These are phyloP conservation scores for Chenopodium berlandieri DNA, from an alignment of 148 eudicot genomes.

Conservation along the genomic window DNA sequence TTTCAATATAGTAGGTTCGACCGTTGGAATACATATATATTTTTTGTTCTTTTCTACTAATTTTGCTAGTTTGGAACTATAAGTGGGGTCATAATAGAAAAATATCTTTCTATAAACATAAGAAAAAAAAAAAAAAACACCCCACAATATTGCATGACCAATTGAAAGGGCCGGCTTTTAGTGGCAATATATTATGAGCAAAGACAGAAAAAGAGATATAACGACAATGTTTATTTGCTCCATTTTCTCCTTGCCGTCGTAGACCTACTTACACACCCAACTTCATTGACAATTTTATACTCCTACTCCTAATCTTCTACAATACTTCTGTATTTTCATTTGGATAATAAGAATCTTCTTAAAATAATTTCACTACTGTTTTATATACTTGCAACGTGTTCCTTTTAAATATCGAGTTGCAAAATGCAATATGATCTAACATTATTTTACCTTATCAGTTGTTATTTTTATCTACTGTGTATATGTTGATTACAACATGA, in stretches of 20 bases:
- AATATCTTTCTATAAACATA: neutral
- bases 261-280: slow-evolving; percentile 32
- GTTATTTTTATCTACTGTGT: too few relatives aligned
- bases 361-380: too few relatives aligned
- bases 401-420: too few relatives aligned
- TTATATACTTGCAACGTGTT: too few relatives aligned
- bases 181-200: neutral
- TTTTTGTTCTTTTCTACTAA: neutral
- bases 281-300: slow-evolving; percentile 28
- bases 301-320: neutral
- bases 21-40: too few relatives aligned
- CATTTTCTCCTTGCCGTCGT: slow-evolving; percentile 23
- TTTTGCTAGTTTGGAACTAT: neutral
- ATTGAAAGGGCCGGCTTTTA: slow-evolving; percentile 7
- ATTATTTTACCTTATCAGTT: too few relatives aligned
- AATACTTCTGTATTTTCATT: neutral
- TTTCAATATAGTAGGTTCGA: slow-evolving; percentile 12
- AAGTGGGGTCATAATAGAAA: neutral
- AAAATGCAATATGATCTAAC: too few relatives aligned
- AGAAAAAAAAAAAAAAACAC: neutral
- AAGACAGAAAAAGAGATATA: neutral
- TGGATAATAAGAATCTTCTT: neutral
- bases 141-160: neutral
- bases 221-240: neutral
- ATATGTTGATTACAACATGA: too few relatives aligned